phyloP scores from a whole-genome alignment of 2,329 filamentous ascomycete species.

The Trichoderma breve region DNA sequence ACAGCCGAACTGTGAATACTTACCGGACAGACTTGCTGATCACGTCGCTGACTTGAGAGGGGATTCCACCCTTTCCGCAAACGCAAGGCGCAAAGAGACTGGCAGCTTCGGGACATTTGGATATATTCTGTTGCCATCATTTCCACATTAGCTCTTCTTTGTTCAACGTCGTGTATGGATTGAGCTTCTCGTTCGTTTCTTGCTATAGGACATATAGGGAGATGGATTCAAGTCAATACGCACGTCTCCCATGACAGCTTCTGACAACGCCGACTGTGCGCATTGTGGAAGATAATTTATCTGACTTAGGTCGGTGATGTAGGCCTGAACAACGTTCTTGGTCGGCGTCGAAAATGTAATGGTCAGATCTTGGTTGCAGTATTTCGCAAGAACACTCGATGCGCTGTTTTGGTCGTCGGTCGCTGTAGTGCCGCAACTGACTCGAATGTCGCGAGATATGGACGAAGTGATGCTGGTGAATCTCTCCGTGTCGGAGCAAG shows the following conservation, averaged over 20 bases:
- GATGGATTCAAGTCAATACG: not conserved
- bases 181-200: not conserved
- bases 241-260: slow-evolving; percentile 34
- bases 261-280: slow-evolving; percentile 31
- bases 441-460: slow-evolving; percentile 42
- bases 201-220: accelerated
- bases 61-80: slow-evolving; percentile 51
- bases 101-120: slow-evolving; percentile 40
- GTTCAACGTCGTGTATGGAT: not conserved
- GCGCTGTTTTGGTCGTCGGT: slow-evolving; percentile 50
- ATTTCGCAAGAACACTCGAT: slow-evolving; percentile 43
- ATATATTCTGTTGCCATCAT: slow-evolving; percentile 27
- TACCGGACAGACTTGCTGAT: slow-evolving; percentile 42
- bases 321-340: slow-evolving; percentile 41
- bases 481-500: slow-evolving; percentile 50
- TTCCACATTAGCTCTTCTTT: not conserved
- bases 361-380: slow-evolving; percentile 45
- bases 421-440: slow-evolving; percentile 46
- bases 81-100: slow-evolving; percentile 49
- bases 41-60: slow-evolving; percentile 40
- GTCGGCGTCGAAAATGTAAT: slow-evolving; percentile 44
- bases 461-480: slow-evolving; percentile 37
- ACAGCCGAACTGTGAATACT: not conserved
- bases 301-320: slow-evolving; percentile 50
- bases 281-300: slow-evolving; percentile 41